A percentile compares a stretch with the other conserved stretches of the same genome.
Evolutionary conservation across 2,329 filamentous ascomycete genomes (phyloP).

Genomic region (Aspergillus sp.): DNA sequence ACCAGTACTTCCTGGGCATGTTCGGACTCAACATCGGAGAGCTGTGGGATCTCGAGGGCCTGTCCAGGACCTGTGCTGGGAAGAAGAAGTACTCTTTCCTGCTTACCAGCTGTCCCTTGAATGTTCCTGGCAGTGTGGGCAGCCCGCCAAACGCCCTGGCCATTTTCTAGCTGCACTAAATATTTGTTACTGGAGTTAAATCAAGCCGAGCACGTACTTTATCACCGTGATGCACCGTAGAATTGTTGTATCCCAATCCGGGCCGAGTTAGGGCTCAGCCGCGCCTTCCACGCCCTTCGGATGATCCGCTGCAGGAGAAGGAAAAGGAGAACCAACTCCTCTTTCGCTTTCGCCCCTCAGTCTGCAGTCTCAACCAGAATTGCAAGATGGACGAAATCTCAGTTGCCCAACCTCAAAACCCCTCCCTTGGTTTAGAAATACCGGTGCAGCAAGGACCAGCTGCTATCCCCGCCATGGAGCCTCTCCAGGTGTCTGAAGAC

Average conservation of each 20-base stretch:
- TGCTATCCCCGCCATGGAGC: background rate
- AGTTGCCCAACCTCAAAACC: background rate
- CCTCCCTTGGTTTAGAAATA: background rate
- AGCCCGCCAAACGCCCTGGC: slow-evolving; percentile 33
- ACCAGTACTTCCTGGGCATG: slow-evolving; percentile 42
- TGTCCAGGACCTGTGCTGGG: slow-evolving; percentile 39
- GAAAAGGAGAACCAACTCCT: no score
- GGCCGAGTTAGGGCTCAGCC: no score
- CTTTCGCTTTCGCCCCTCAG: no score
- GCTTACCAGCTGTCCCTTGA: slow-evolving; percentile 45
- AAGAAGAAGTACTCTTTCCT: slow-evolving; percentile 44
- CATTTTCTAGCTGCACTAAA: slow-evolving; percentile 24
- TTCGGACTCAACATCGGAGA: slow-evolving; percentile 49
- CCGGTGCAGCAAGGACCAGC: background rate
- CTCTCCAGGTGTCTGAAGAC: background rate
- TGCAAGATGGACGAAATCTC: background rate
- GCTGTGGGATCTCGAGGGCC: slow-evolving; percentile 45
- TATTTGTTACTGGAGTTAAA: no score
- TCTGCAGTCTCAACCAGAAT: background rate
- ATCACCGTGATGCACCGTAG: no score
- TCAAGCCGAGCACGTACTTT: no score
- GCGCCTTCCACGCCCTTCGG: no score
- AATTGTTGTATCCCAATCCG: no score
- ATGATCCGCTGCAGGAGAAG: no score
- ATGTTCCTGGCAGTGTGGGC: slow-evolving; percentile 40